These are phyloP conservation scores for Vinca major DNA, from an alignment of 305 asterid species.

Conservation along the genomic window DNA sequence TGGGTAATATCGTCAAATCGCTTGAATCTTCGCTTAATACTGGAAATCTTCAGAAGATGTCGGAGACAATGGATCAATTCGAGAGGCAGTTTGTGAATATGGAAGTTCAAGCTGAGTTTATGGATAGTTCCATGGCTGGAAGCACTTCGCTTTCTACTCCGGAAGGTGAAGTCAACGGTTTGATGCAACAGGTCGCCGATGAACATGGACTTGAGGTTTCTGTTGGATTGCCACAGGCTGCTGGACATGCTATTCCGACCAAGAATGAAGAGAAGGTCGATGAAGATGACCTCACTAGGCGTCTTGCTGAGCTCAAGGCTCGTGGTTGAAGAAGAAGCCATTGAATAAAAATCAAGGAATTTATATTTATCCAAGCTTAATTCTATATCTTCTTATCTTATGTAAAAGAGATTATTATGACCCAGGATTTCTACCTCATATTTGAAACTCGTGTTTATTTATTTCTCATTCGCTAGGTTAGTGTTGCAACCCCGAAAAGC, in stretches of 20 bases:
- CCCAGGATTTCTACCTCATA: too few species aligned
- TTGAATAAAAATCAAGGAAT: neutral
- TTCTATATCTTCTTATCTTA: too few species aligned
- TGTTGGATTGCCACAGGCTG: slow-evolving; percentile 20
- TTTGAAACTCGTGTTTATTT: too few species aligned
- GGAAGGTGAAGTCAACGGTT: slow-evolving; percentile 71
- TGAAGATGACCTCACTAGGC: slow-evolving; percentile 3
- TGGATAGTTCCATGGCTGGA: slow-evolving; percentile 98
- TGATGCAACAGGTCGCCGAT: slow-evolving; percentile 95
- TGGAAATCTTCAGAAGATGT: slow-evolving; percentile 88
- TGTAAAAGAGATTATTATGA: neutral
- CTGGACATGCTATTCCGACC: neutral
- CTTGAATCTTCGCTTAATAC: slow-evolving; percentile 61
- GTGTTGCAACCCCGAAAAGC: too few species aligned
- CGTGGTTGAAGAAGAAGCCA: neutral
- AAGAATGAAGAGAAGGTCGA: slow-evolving; percentile 7
- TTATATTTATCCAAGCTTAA: neutral
- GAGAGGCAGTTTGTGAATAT: slow-evolving; percentile 87
- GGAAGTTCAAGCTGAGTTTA: slow-evolving; percentile 96
- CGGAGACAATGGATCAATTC: slow-evolving; percentile 86
- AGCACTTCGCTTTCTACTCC: slow-evolving; percentile 86
- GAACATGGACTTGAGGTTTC: slow-evolving; percentile 94
- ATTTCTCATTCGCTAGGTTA: too few species aligned
- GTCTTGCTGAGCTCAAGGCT: slow-evolving; percentile 8
- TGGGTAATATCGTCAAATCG: slow-evolving; percentile 71